phyloP scores from a whole-genome alignment of 352 stramenopile genomes.

The Phytopythium sindhum region DNA sequence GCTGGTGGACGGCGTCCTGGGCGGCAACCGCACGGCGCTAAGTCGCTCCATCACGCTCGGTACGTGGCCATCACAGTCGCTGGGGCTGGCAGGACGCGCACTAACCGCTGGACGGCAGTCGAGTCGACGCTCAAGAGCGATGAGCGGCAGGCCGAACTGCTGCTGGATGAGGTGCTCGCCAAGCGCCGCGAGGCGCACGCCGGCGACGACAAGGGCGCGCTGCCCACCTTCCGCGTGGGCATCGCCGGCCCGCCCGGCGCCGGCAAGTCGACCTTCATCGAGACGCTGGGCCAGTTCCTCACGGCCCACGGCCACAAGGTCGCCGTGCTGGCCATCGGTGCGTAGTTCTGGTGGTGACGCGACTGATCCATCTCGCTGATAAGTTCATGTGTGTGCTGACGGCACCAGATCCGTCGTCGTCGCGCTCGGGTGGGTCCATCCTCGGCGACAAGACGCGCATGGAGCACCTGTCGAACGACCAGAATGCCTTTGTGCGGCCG shows the following conservation, averaged over 20 bases:
- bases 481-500: slow-evolving; percentile 91
- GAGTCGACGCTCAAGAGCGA: slow-evolving; percentile 77
- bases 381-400: too few relatives aligned
- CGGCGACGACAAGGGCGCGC: slow-evolving; percentile 14
- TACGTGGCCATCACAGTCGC: slow-evolving; percentile 14
- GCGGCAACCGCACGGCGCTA: slow-evolving; percentile 55
- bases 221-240: slow-evolving; percentile 83
- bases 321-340: slow-evolving; percentile 92
- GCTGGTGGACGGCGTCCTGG: slow-evolving; percentile 52
- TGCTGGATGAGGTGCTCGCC: slow-evolving; percentile 82
- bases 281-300: slow-evolving; percentile 91
- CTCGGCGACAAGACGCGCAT: slow-evolving; percentile 99
- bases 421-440: slow-evolving; percentile 94
- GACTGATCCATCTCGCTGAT: too few relatives aligned
- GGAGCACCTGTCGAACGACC: slow-evolving; percentile 90
- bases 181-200: slow-evolving; percentile 41
- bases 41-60: slow-evolving; percentile 74
- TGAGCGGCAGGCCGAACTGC: slow-evolving; percentile 76
- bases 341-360: too few relatives aligned
- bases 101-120: slow-evolving; percentile 25
- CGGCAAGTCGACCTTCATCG: slow-evolving; percentile 98
- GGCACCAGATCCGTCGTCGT: slow-evolving; percentile 97
- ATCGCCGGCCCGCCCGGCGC: slow-evolving; percentile 92
- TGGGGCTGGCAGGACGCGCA: too few relatives aligned
- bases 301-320: slow-evolving; percentile 83